These are phyloP conservation scores for Sphagnum fallax DNA, from an alignment of 228 moss, liverwort and hornwort genomes.

Conservation along the genomic window DNA sequence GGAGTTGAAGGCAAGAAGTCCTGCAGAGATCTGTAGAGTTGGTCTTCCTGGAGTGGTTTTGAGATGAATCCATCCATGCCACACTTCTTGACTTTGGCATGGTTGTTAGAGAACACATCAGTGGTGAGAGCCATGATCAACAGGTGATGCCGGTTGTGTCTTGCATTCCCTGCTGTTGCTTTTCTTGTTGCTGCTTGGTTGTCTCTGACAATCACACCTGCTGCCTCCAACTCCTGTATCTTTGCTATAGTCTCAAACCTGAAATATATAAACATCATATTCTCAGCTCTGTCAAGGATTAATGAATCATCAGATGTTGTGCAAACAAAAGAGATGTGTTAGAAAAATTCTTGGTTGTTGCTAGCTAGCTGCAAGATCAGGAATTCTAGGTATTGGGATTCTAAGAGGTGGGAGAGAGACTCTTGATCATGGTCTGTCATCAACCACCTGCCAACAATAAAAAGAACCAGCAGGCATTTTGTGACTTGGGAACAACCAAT, in stretches of 20 bases:
- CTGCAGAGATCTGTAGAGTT: constrained; percentile 7
- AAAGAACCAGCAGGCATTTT: no score
- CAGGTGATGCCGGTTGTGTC: background rate
- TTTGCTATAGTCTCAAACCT: constrained; percentile 14
- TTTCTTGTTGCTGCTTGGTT: background rate
- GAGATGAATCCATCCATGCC: constrained; percentile 16
- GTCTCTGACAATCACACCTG: constrained; percentile 5
- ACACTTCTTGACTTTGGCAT: constrained; percentile 2
- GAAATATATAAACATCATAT: background rate
- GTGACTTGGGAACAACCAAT: no score
- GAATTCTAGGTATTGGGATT: background rate
- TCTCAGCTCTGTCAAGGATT: background rate
- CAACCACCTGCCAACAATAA: background rate
- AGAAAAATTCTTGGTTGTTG: background rate
- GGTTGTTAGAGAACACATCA: constrained; percentile 12
- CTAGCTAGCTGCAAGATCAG: background rate
- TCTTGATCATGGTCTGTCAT: no score
- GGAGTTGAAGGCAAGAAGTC: background rate
- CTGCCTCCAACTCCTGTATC: constrained; percentile 12
- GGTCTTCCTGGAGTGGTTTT: constrained; percentile 15
- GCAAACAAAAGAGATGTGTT: background rate
- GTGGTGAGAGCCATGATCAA: constrained; percentile 12
- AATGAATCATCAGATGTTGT: background rate
- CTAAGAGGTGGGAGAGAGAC: no score
- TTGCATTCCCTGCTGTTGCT: background rate